Base-by-base conservation (phyloP, 2,329 filamentous ascomycete genomes). In the Botryosphaeria dothidea region DNA sequence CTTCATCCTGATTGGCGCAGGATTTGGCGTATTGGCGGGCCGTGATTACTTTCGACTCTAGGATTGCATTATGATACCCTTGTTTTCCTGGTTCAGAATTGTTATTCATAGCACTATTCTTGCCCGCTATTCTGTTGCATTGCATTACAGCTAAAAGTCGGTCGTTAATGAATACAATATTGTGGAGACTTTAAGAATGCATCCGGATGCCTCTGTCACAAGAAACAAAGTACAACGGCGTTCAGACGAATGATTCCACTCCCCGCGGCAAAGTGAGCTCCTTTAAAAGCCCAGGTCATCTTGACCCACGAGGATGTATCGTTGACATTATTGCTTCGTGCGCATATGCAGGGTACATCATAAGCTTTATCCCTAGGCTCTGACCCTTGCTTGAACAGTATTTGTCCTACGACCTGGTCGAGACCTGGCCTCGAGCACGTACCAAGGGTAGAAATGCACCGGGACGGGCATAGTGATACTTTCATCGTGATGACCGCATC, bases 51-150 rank as follows among this genome's bases (percentile, higher is more conserved):
- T 21, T 3, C 13, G 17, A 46, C 8, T 21, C 43, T 46, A 25
- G 43, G 43, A 56, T n/a, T 56, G 19, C 34, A 21, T 13, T 41
- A 49, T 51, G 58, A 62, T 62, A 62, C 58, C 58, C 45, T 41
- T 49, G 29, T n/a, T 41, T 57, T 29, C 13, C 19, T 46, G 6
- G n/a, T 46, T 41, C 38, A n/a, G n/a, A n/a, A 34, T 34, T 34
- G 5, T 34, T 6, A 6, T 34, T 34, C 11, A 11, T 34, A 11
- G 31, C 6, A 5, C n/a, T n/a, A n/a, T n/a, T n/a, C n/a, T n/a
- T n/a, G n/a, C n/a, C n/a, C n/a, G n/a, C n/a, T n/a, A n/a, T n/a
- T n/a, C n/a, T n/a, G n/a, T n/a, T n/a, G n/a, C n/a, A n/a, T n/a
- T n/a, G n/a, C n/a, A n/a, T n/a, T n/a, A n/a, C n/a, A n/a, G n/a